Percentiles rank a stretch among this genome's conserved stretches.
Conservation (phyloP, 83 land plant species). For the Picea abies region DNA sequence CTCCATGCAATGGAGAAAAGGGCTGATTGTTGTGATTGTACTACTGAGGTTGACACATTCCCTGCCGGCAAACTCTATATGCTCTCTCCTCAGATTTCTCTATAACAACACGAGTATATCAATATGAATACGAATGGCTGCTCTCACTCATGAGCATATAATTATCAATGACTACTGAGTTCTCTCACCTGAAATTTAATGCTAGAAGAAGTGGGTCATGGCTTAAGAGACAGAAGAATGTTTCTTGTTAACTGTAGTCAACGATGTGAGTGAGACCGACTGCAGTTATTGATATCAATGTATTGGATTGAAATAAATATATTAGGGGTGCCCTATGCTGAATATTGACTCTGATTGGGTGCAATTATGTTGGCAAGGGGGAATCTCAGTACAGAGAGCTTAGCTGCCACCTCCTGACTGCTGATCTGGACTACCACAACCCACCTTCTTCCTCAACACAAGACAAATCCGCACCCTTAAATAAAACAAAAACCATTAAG, state of each 20-base stretch:
- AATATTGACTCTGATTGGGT: neutral
- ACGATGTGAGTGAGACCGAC: constrained; percentile 14
- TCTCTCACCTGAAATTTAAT: constrained; percentile 1
- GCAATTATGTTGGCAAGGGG: neutral
- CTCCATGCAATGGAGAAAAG: constrained; percentile 5
- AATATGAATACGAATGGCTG: neutral
- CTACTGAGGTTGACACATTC: constrained; percentile 12
- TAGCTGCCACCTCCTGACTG: too few species aligned
- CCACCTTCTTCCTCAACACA: too few species aligned
- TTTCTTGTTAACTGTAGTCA: constrained; percentile 17
- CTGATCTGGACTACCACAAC: too few species aligned
- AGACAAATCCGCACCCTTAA: too few species aligned
- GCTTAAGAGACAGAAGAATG: constrained; percentile 17
- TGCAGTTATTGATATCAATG: constrained; percentile 2
- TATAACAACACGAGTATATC: neutral
- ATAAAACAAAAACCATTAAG: too few species aligned
- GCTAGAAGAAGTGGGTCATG: constrained; percentile 8
- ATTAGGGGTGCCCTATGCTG: constrained; percentile 3
- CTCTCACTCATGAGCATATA: neutral
- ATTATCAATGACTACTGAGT: too few species aligned
- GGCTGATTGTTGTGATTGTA: neutral
- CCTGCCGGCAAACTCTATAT: neutral
- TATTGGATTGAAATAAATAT: constrained; percentile 3
- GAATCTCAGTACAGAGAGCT: neutral
- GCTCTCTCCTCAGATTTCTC: neutral